Conservation (phyloP, 2,329 filamentous ascomycete genomes). For the Biscogniauxia sp. region DNA sequence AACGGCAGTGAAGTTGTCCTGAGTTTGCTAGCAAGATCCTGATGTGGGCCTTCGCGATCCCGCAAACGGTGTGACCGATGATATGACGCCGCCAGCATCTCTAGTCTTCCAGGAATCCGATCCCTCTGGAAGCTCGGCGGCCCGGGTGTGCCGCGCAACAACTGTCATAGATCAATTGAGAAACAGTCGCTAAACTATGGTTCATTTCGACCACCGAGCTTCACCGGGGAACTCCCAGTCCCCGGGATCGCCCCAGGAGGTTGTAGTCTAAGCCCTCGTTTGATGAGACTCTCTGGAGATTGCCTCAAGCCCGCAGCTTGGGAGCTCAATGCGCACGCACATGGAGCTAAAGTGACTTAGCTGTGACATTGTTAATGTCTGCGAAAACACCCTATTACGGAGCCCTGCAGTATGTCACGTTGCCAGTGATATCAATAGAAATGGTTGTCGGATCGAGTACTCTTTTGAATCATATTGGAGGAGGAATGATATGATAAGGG, state of each 20-base stretch:
- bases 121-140: neutral
- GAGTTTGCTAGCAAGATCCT: neutral
- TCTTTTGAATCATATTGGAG: neutral
- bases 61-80: neutral
- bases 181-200: neutral
- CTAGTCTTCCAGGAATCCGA: neutral
- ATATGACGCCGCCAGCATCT: neutral
- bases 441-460: neutral
- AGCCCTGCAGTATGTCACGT: slow-evolving; percentile 1
- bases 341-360: neutral
- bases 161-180: neutral
- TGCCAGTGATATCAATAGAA: neutral
- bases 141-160: neutral
- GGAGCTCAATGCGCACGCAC: neutral
- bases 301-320: neutral
- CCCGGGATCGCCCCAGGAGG: neutral
- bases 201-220: neutral
- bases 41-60: neutral
- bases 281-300: neutral
- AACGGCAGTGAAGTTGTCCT: neutral
- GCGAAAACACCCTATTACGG: neutral
- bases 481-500: neutral
- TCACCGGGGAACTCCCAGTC: neutral
- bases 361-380: neutral
- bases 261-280: neutral